These are phyloP conservation scores for Aspergillus campestris DNA, from an alignment of 495 filamentous ascomycete species.

Conservation along the genomic window DNA sequence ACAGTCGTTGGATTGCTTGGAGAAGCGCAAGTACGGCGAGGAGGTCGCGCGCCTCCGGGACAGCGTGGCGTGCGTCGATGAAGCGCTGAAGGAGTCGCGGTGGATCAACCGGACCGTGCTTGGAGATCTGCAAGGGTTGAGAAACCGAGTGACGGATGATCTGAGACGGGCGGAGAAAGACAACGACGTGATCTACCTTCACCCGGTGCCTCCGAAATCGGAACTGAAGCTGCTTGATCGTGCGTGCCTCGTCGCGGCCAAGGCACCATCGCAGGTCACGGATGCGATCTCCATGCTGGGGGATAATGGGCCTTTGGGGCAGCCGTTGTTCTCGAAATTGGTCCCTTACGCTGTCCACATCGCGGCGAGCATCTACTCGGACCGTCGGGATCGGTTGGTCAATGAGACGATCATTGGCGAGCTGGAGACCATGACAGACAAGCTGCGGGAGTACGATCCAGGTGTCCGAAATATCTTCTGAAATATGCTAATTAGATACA, in stretches of 20 bases:
- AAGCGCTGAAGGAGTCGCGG: conserved; percentile 75
- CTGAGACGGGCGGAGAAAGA: conserved; percentile 91
- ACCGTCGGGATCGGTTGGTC: conserved; percentile 78
- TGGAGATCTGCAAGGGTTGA: conserved; percentile 75
- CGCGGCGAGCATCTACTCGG: conserved; percentile 90
- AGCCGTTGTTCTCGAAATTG: conserved; percentile 78
- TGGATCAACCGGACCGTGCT: conserved; percentile 81
- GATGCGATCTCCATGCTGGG: conserved; percentile 72
- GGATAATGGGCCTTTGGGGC: conserved; percentile 70
- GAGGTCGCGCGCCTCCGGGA: conserved; percentile 84
- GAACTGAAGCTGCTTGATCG: conserved; percentile 80
- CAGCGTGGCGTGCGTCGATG: conserved; percentile 71
- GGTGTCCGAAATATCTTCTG: no score
- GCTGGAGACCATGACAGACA: conserved; percentile 71
- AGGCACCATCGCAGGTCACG: conserved; percentile 73
- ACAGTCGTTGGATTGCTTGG: conserved; percentile 85
- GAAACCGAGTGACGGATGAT: conserved; percentile 73
- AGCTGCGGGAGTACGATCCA: conserved; percentile 61
- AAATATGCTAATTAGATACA: conserved; percentile 19
- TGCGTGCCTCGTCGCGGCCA: conserved; percentile 77
- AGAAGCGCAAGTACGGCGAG: conserved; percentile 92
- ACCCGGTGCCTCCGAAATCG: conserved; percentile 75
- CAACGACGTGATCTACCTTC: conserved; percentile 89
- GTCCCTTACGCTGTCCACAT: conserved; percentile 95
- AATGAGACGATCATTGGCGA: conserved; percentile 80